Evolutionary conservation across 176 grass and related monocot species (phyloP), one percentile per base, ranked within the genome.

Genomic region (Miscanthus lutarioriparius): DNA sequence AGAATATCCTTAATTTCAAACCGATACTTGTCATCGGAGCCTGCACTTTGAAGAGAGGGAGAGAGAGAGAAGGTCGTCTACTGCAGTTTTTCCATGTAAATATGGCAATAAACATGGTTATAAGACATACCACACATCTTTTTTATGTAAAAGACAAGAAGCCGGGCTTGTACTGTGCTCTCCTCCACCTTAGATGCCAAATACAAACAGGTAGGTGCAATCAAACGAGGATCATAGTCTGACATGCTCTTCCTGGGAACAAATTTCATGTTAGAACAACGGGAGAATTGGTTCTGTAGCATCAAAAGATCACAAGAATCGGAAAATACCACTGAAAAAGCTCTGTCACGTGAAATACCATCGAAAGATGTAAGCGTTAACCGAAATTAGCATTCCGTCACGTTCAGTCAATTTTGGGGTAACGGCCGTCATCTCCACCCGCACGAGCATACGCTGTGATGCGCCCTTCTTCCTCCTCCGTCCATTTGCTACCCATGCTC

Each of bases 1-100:
- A 96, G 96, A 64, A 99, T 96, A 64, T 99, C 96, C 83, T 99
- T 99, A 79, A 96, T 94, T 94, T 99, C 96, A 89, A 99, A 99
- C 1, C 88, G 83, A 41, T 99, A 99, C 80, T 88, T 99, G 40
- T 99, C 94, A 91, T 99, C 93, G 32, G 88, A 78, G 67, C 68
- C 88, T 92, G 85, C 62, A 76, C 64, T 53, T 75, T 63, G 8
- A 27, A 22, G 9, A 61, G 22, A 28, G 32, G 68, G 2, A 43
- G 45, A 16, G 20, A 59, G 16, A 26, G 7, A 48, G 11, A 38
- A 3, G 23, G 28, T 75, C 45, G 17, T 58, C 64, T 25, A 53
- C 33, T 69, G 66, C 70, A 88, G 64, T 32, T 64, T 49, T 86
- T 88, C 23, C 41, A 70, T 12, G 48, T 72, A 75, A 76, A 83